Percentiles rank a stretch among this genome's conserved stretches.
These are phyloP conservation scores for Beauveria sp. DNA, from an alignment of 2,329 filamentous ascomycete genomes.

Conservation along the genomic window DNA sequence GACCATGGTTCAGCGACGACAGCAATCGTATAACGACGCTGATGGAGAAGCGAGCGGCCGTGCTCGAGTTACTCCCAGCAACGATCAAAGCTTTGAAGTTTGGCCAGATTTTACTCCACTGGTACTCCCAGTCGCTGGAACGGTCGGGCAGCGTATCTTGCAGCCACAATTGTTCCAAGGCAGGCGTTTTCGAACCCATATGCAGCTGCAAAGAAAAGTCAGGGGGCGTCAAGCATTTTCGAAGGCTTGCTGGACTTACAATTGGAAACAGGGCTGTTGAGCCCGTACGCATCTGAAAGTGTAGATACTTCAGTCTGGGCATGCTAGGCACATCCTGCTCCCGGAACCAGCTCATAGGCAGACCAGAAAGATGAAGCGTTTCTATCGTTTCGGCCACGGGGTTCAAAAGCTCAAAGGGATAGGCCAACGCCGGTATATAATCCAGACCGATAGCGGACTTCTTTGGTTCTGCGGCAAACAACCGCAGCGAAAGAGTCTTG, in stretches of 20 bases:
- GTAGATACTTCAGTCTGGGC: slow-evolving; percentile 23
- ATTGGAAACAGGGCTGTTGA: slow-evolving; percentile 13
- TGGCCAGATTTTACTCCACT: slow-evolving; percentile 21
- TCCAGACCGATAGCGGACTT: slow-evolving; percentile 2
- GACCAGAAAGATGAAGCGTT: slow-evolving; percentile 18
- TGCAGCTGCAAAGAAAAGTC: slow-evolving; percentile 18
- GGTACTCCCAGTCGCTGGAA: slow-evolving; percentile 10
- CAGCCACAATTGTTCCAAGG: slow-evolving; percentile 26
- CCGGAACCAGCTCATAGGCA: slow-evolving; percentile 17
- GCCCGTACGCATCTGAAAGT: slow-evolving; percentile 17
- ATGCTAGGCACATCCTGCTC: slow-evolving; percentile 15
- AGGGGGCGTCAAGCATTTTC: not conserved
- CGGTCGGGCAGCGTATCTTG: slow-evolving; percentile 19
- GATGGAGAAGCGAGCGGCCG: slow-evolving; percentile 4
- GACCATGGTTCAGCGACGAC: slow-evolving; percentile 21
- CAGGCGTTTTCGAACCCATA: slow-evolving; percentile 20
- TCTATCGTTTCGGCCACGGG: slow-evolving; percentile 18
- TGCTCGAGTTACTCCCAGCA: slow-evolving; percentile 14
- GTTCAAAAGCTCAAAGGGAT: slow-evolving; percentile 1
- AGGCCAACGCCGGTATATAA: not conserved
- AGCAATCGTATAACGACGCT: slow-evolving; percentile 12
- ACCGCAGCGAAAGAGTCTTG: not conserved
- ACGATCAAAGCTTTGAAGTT: slow-evolving; percentile 24
- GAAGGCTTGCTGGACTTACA: slow-evolving; percentile 14
- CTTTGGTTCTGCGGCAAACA: not conserved